Evolutionary conservation across 192 early-diverging fungal genomes (phyloP).

Genomic region (Backusella sp.): DNA sequence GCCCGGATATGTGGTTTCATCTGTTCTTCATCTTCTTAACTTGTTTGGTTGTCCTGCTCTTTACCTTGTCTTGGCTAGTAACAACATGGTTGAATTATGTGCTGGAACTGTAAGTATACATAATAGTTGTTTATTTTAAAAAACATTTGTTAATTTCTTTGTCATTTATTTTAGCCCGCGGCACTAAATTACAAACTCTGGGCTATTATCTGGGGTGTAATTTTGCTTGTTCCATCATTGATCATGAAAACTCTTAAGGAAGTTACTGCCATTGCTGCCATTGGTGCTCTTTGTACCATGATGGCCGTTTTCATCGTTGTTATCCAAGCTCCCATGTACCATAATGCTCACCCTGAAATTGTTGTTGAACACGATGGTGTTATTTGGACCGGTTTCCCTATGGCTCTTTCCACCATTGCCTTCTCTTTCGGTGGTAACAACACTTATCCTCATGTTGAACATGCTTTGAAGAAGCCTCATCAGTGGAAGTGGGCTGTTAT

Average conservation of each 20-base stretch:
- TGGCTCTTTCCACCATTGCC: constrained; percentile 75
- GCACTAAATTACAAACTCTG: constrained; percentile 44
- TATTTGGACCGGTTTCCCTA: constrained; percentile 68
- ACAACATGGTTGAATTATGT: constrained; percentile 66
- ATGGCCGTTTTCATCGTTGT: constrained; percentile 71
- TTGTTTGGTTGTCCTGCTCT: constrained; percentile 69
- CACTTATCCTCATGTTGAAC: constrained; percentile 83
- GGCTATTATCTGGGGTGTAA: constrained; percentile 59
- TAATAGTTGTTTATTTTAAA: background rate
- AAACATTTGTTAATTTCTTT: background rate
- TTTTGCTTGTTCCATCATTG: constrained; percentile 73
- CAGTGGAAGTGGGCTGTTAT: constrained; percentile 72
- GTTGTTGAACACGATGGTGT: constrained; percentile 50
- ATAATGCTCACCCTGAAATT: constrained; percentile 35
- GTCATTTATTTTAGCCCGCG: constrained; percentile 13
- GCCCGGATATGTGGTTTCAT: constrained; percentile 59
- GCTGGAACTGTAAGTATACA: constrained; percentile 25
- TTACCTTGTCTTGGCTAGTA: constrained; percentile 74
- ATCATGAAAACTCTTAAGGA: constrained; percentile 75
- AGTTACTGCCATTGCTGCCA: constrained; percentile 69
- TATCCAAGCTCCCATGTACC: constrained; percentile 57
- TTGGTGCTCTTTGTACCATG: constrained; percentile 77
- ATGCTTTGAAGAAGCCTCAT: constrained; percentile 68
- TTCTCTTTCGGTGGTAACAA: constrained; percentile 86
- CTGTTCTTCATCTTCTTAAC: constrained; percentile 61